A percentile compares a stretch with the other conserved stretches of the same genome.
These are phyloP conservation scores for Incumbomyces delicatus DNA, from an alignment of 2,329 filamentous ascomycete genomes.

Conservation along the genomic window DNA sequence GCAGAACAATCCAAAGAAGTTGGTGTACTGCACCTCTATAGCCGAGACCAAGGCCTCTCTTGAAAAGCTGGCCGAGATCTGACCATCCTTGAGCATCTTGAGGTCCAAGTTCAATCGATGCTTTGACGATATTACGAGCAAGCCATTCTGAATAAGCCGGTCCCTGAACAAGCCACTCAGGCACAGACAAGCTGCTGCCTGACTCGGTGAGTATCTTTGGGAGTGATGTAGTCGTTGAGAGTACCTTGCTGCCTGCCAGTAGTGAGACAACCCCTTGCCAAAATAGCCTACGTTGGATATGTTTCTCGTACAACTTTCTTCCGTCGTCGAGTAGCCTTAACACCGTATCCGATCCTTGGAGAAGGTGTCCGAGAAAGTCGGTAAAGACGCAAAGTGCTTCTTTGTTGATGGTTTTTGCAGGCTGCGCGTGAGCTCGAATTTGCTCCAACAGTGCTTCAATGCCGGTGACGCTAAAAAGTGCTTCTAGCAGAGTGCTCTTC, in stretches of 20 bases:
- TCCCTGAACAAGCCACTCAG: slow-evolving; percentile 56
- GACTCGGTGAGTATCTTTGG: slow-evolving; percentile 23
- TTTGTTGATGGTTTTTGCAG: slow-evolving; percentile 20
- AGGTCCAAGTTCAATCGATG: slow-evolving; percentile 34
- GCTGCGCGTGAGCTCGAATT: slow-evolving; percentile 49
- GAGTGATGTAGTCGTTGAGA: slow-evolving; percentile 42
- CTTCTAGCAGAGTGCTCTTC: slow-evolving; percentile 46
- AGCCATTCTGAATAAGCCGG: slow-evolving; percentile 62
- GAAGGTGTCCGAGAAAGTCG: slow-evolving; percentile 28
- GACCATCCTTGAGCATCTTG: slow-evolving; percentile 21
- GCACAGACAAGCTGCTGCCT: background rate
- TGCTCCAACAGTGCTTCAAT: slow-evolving; percentile 67
- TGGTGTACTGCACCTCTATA: slow-evolving; percentile 49
- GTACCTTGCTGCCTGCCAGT: slow-evolving; percentile 50
- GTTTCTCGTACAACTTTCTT: slow-evolving; percentile 28
- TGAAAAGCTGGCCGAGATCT: slow-evolving; percentile 36
- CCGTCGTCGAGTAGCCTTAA: slow-evolving; percentile 27
- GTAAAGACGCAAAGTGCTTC: slow-evolving; percentile 25
- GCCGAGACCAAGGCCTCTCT: slow-evolving; percentile 59
- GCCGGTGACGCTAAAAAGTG: slow-evolving; percentile 64
- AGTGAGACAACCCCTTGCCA: slow-evolving; percentile 57
- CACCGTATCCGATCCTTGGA: slow-evolving; percentile 11
- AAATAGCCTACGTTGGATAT: slow-evolving; percentile 30
- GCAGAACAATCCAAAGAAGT: slow-evolving; percentile 9
- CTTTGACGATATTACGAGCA: slow-evolving; percentile 48